These are phyloP conservation scores for Colletotrichum falcatum DNA, from an alignment of 2,329 filamentous ascomycete genomes.

Conservation along the genomic window DNA sequence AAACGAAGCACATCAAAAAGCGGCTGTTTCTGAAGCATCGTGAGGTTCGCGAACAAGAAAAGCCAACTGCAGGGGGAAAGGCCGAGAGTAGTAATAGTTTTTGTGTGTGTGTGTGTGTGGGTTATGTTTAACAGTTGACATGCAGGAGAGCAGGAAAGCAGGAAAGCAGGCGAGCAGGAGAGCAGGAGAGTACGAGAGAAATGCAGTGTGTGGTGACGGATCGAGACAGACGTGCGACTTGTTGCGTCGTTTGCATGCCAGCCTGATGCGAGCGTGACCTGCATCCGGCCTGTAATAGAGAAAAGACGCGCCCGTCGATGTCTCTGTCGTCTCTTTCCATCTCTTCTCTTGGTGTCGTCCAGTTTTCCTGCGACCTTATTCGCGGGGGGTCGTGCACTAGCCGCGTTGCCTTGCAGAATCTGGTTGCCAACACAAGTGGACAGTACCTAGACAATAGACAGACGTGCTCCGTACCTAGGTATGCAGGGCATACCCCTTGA, in stretches of 20 bases:
- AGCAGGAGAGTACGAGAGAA: slow-evolving; percentile 24
- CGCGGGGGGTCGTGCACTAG: slow-evolving; percentile 15
- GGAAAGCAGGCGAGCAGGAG: slow-evolving; percentile 18
- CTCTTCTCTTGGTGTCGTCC: slow-evolving; percentile 3
- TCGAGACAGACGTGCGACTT: slow-evolving; percentile 26
- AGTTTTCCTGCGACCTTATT: slow-evolving; percentile 17
- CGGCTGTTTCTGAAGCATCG: slow-evolving; percentile 43
- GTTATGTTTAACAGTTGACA: slow-evolving; percentile 8
- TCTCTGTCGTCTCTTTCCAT: not conserved
- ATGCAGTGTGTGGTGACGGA: slow-evolving; percentile 23
- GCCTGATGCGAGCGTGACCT: slow-evolving; percentile 31
- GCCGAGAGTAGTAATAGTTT: slow-evolving; percentile 1
- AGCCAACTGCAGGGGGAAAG: slow-evolving; percentile 7
- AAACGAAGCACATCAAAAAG: slow-evolving; percentile 30
- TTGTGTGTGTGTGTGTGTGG: slow-evolving; percentile 9
- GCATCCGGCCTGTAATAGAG: slow-evolving; percentile 12
- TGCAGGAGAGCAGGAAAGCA: slow-evolving; percentile 18
- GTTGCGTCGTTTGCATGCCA: slow-evolving; percentile 39
- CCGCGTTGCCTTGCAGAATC: slow-evolving; percentile 37
- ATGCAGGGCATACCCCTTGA: slow-evolving; percentile 24
- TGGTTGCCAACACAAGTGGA: slow-evolving; percentile 18
- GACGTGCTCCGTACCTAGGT: too few relatives aligned
- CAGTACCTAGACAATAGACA: slow-evolving; percentile 4
- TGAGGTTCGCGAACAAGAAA: slow-evolving; percentile 38
- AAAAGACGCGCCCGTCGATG: slow-evolving; percentile 4